Percentiles rank a stretch among this genome's conserved stretches.
These are phyloP conservation scores for Phialocephala sp. DNA, from an alignment of 2,329 filamentous ascomycete genomes.

Conservation along the genomic window DNA sequence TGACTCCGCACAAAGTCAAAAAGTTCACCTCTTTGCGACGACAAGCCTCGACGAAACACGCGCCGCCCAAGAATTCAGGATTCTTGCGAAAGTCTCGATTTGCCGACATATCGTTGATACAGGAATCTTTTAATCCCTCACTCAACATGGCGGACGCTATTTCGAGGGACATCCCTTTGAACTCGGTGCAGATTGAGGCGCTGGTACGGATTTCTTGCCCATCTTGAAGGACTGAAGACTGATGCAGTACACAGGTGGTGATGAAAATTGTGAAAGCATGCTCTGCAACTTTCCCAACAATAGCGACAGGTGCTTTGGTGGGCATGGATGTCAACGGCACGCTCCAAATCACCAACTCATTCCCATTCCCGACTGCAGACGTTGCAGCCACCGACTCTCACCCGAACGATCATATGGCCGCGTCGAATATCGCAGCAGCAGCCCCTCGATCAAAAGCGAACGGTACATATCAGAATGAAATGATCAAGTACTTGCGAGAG, in stretches of 20 bases:
- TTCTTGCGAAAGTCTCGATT: conserved; percentile 2
- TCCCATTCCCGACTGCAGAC: conserved; percentile 89
- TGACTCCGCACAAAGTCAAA: neutral
- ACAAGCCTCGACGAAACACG: conserved; percentile 4
- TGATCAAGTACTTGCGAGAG: conserved; percentile 95
- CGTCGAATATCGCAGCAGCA: conserved; percentile 78
- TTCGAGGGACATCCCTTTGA: conserved; percentile 73
- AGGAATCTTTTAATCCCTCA: neutral
- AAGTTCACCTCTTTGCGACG: conserved; percentile 9
- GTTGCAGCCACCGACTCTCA: conserved; percentile 70
- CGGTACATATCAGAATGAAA: conserved; percentile 87
- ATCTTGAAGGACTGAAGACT: conserved; percentile 35
- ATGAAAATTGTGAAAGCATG: conserved; percentile 99
- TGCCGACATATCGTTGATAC: neutral
- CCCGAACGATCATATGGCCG: conserved; percentile 68
- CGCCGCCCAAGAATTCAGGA: neutral
- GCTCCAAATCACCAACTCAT: conserved; percentile 92
- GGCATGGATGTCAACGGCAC: conserved; percentile 86
- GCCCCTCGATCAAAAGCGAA: conserved; percentile 94
- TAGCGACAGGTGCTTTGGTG: conserved; percentile 87
- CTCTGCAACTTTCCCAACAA: conserved; percentile 84
- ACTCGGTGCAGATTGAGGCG: conserved; percentile 91
- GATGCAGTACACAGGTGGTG: conserved; percentile 67
- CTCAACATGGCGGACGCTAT: conserved; percentile 61
- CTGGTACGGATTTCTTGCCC: conserved; percentile 67